These are phyloP conservation scores for Carex parvula DNA, from an alignment of 176 grass and related monocot species.

Conservation along the genomic window DNA sequence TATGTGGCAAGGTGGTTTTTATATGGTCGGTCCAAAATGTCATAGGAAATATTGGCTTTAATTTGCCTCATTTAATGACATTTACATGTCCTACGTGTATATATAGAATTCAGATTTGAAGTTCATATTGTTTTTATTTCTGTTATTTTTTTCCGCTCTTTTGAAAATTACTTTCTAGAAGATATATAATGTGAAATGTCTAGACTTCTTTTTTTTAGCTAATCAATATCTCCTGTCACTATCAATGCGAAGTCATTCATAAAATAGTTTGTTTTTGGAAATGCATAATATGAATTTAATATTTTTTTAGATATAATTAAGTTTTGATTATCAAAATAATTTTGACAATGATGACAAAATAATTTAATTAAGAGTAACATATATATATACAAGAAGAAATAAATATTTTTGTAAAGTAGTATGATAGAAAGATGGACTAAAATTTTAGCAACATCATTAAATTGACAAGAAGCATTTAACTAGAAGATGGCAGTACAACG, in stretches of 20 bases:
- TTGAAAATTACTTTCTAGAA: not conserved
- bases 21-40: conserved; percentile 25
- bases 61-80: conserved; percentile 17
- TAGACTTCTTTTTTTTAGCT: not conserved
- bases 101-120: not conserved
- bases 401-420: too few relatives aligned
- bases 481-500: too few relatives aligned
- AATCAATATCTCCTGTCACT: not conserved
- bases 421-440: too few relatives aligned
- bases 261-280: not conserved
- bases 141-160: not conserved
- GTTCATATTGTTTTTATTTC: not conserved
- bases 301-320: too few relatives aligned
- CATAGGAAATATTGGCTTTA: not conserved
- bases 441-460: too few relatives aligned
- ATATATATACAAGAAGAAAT: too few relatives aligned
- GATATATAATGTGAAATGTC: not conserved
- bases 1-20: conserved; percentile 9
- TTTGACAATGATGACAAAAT: not conserved
- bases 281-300: not conserved
- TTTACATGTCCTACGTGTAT: not conserved
- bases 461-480: too few relatives aligned
- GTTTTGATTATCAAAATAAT: not conserved
- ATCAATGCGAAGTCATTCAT: not conserved
- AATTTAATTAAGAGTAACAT: too few relatives aligned